Evolutionary conservation across 352 stramenopile genomes (phyloP), one percentile per base, ranked within the genome.

Genomic region (Phytophthora aleatoria): DNA sequence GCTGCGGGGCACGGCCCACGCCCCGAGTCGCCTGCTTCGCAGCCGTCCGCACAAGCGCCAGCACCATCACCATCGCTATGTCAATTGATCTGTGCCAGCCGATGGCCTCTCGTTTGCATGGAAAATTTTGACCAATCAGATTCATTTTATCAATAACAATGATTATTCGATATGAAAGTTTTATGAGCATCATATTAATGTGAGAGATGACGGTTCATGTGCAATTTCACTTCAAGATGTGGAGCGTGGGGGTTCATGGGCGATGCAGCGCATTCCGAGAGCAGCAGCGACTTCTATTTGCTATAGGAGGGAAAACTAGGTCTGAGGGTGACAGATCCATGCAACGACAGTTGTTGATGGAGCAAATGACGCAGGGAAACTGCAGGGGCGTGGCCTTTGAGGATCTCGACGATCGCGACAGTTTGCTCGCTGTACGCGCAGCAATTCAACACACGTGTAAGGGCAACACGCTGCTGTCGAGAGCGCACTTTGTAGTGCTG

Each of bases 221-320:
- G 20, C 20, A 20, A 20, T 20, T 20, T 30, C 41, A 27, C 8
- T 57, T 30, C 31, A 69, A 58, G 7, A 91, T 91, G 83, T 89
- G 81, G 80, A 87, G 80, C 48, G 47, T 69, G 0, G 75, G 73
- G 36, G 62, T 74, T 52, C 74, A 72, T 47, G 77, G 74, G 5
- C 54, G 60, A 26, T 36, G 63, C 39, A 76, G 80, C 45, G 50
- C 51, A 28, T 74, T 90, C 51, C 59, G 43, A 39, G 67, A 69
- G 9, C 61, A 79, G 44, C 75, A 89, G 53, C 76, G 83, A 5
- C 16, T 89, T 47, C 49, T 87, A 44, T 89, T 91, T 56, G 66
- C 64, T n/a, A 65, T 87, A 35, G 41, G 4, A 70, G 76, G 48
- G 11, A 50, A 5, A 7, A 31, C 9, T 16, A 47, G 4, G 64